phyloP scores from a whole-genome alignment of 257 asterid genomes.

The Echium plantagineum region DNA sequence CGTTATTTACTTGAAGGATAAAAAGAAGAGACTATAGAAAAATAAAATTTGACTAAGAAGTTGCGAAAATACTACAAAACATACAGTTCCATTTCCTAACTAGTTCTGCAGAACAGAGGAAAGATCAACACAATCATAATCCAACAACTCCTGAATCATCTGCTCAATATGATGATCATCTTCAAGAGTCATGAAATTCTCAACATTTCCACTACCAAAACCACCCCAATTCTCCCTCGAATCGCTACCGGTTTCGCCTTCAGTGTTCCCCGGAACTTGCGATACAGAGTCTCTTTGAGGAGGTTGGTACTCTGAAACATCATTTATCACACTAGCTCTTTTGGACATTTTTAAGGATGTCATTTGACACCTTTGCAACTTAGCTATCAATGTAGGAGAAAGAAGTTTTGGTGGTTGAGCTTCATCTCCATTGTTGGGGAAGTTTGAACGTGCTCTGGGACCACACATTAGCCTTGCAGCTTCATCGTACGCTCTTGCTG shows the following conservation, averaged over 20 bases:
- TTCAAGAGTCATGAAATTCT: slow-evolving; percentile 33
- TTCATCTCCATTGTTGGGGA: slow-evolving; percentile 29
- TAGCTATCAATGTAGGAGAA: slow-evolving; percentile 47
- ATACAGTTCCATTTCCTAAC: slow-evolving; percentile 1
- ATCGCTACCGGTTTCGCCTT: slow-evolving; percentile 7
- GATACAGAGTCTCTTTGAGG: not conserved
- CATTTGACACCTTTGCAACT: slow-evolving; percentile 53
- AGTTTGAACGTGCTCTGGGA: slow-evolving; percentile 52
- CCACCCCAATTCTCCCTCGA: slow-evolving; percentile 8
- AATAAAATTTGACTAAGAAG: not conserved
- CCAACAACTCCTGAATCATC: slow-evolving; percentile 62
- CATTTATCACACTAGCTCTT: slow-evolving; percentile 13
- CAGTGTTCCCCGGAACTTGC: slow-evolving; percentile 3
- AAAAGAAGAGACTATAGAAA: not conserved
- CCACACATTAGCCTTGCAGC: slow-evolving; percentile 73
- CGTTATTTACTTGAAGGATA: not conserved
- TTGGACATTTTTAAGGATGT: slow-evolving; percentile 38
- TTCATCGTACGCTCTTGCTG: slow-evolving; percentile 74
- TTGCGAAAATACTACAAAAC: not conserved
- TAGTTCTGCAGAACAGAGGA: slow-evolving; percentile 22
- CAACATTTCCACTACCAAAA: slow-evolving; percentile 6
- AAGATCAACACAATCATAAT: slow-evolving; percentile 49
- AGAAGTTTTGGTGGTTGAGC: slow-evolving; percentile 26
- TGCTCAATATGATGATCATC: slow-evolving; percentile 61
- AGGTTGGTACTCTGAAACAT: slow-evolving; percentile 3